Percentiles rank a stretch among this genome's conserved stretches.
These are phyloP conservation scores for Cryptococcus jaspeensis DNA, from an alignment of 1,284 basidiomycete species.

Conservation along the genomic window DNA sequence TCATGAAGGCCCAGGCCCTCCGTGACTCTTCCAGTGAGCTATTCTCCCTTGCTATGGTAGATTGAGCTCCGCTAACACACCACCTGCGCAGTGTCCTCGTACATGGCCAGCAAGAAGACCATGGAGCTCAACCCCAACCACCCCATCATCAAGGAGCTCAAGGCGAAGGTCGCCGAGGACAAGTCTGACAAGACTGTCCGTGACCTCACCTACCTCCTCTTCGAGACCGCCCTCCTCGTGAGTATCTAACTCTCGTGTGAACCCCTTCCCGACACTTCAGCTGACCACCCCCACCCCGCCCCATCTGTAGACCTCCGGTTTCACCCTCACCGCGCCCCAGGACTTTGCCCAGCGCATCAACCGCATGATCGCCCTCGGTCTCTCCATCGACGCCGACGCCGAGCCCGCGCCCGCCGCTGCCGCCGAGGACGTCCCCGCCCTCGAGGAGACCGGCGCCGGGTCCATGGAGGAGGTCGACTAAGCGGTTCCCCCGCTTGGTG, in stretches of 20 bases:
- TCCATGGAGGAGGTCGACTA: constrained; percentile 57
- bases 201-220: constrained; percentile 91
- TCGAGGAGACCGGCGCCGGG: constrained; percentile 47
- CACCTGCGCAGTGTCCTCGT: constrained; percentile 81
- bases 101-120: constrained; percentile 99
- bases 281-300: neutral
- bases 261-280: neutral
- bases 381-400: constrained; percentile 55
- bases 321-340: constrained; percentile 91
- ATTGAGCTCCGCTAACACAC: constrained; percentile 2
- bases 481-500: neutral
- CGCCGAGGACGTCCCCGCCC: constrained; percentile 36
- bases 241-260: too few relatives aligned
- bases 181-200: constrained; percentile 98
- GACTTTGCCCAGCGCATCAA: constrained; percentile 95
- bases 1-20: constrained; percentile 99
- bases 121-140: constrained; percentile 95
- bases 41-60: too few relatives aligned
- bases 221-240: constrained; percentile 86
- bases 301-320: constrained; percentile 67
- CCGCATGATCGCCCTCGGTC: constrained; percentile 83
- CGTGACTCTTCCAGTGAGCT: constrained; percentile 78
- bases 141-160: constrained; percentile 94
- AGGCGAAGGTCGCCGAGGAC: constrained; percentile 91
- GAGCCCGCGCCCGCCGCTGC: constrained; percentile 35